phyloP scores from a whole-genome alignment of 1,284 basidiomycete species.

The Papiliotrema terrestris region DNA sequence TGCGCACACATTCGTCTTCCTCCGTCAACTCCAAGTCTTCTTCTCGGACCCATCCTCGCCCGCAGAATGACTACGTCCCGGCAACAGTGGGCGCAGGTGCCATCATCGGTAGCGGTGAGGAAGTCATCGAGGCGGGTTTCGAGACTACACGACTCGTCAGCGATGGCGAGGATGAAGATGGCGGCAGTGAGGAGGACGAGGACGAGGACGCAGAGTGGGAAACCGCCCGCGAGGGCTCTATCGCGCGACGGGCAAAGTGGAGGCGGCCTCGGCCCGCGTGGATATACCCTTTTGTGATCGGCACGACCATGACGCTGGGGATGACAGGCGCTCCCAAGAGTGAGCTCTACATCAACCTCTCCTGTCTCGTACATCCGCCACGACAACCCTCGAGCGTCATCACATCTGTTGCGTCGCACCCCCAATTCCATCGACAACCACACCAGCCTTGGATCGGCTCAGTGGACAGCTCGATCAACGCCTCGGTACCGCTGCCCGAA shows the following conservation, averaged over 20 bases:
- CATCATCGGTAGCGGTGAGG: not conserved
- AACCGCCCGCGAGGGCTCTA: constrained; percentile 25
- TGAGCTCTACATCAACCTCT: constrained; percentile 45
- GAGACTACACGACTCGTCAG: not conserved
- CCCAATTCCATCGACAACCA: not conserved
- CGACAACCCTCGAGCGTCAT: constrained; percentile 5
- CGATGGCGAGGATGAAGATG: constrained; percentile 2
- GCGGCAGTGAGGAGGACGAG: not conserved
- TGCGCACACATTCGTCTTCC: no score
- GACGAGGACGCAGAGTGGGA: constrained; percentile 21
- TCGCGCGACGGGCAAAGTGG: constrained; percentile 35
- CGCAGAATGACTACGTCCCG: no score
- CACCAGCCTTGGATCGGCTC: not conserved
- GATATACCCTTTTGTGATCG: constrained; percentile 43
- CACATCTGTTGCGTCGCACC: no score
- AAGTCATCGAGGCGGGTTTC: not conserved
- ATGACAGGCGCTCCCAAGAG: constrained; percentile 40
- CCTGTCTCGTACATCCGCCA: constrained; percentile 47
- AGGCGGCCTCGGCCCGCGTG: constrained; percentile 37
- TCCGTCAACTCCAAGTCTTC: no score
- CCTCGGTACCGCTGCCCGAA: not conserved
- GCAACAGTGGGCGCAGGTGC: not conserved
- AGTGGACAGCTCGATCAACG: not conserved
- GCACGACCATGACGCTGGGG: constrained; percentile 32
- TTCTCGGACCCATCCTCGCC: no score